Evolutionary conservation across 2,329 filamentous ascomycete genomes (phyloP), one percentile per base, ranked within the genome.

Genomic region (Penicillium janthinellum): DNA sequence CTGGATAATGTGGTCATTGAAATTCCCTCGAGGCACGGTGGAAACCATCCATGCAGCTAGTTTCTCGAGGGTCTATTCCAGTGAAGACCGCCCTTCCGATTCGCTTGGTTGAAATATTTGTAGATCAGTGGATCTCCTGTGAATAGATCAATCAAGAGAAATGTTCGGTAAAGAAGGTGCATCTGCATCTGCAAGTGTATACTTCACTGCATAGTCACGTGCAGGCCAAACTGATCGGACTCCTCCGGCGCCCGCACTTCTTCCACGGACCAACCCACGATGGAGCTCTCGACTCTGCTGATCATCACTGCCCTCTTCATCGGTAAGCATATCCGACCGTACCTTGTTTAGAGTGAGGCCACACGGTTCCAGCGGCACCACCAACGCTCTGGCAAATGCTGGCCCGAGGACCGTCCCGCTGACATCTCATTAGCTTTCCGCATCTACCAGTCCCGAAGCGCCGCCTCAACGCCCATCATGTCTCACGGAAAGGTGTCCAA

Each of bases 401-500:
- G 28, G 4, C 12, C 15, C 12, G 7, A 45, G 17, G 38, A 41
- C 7, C 17, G 37, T 5, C 45, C 4, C 11, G 20, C 31, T 53
- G 22, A 59, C 38, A 14, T 31, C 15, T 53, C 38, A 49, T 39
- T 44, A 69, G 67, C 54, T 51, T 60, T 63, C 52, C 63, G 64
- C 38, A 49, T 66, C 48, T 58, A 60, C 54, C 57, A 61, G 56
- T 54, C 41, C 15, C 64, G 55, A 49, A 54, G 25, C 57, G 57
- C 47, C 42, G 55, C 56, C 50, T 38, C 60, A 41, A 59, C 56
- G 25, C 55, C 69, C 59, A 72, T 65, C 54, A 71, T 69, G 67
- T 57, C 72, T 25, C 72, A 75, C 66, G 74, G 73, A 64, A 75
- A 75, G 55, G 74, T 75, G n/a, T 67, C 67, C 57, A 65, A 72